These are phyloP conservation scores for Neofusicoccum laricinum DNA, from an alignment of 2,329 filamentous ascomycete species.

Conservation along the genomic window DNA sequence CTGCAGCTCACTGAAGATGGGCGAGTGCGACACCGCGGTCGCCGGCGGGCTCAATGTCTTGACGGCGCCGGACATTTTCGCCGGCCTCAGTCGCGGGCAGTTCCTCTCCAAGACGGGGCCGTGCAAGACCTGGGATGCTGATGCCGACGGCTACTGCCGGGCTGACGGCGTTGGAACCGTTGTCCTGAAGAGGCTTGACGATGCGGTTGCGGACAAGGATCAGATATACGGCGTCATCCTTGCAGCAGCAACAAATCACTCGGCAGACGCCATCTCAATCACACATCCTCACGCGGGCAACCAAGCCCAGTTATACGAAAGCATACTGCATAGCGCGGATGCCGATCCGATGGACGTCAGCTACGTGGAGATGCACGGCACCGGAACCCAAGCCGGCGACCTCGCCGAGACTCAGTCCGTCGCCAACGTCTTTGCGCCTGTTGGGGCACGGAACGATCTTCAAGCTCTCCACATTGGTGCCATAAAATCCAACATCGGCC, in stretches of 20 bases:
- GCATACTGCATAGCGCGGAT: conserved; percentile 28
- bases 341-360: conserved; percentile 31
- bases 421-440: conserved; percentile 22
- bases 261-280: conserved; percentile 76
- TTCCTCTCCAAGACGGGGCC: conserved; percentile 74
- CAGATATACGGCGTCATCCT: conserved; percentile 70
- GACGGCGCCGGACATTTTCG: conserved; percentile 78
- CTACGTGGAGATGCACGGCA: conserved; percentile 33
- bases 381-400: conserved; percentile 29
- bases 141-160: conserved; percentile 79
- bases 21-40: conserved; percentile 77
- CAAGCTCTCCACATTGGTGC: conserved; percentile 28
- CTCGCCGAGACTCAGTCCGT: conserved; percentile 23
- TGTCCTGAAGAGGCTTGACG: conserved; percentile 75
- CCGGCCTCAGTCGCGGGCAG: conserved; percentile 70
- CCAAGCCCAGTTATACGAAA: conserved; percentile 47
- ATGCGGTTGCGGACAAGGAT: conserved; percentile 74
- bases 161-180: conserved; percentile 73
- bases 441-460: conserved; percentile 16
- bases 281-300: conserved; percentile 78
- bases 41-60: conserved; percentile 76
- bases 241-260: conserved; percentile 76
- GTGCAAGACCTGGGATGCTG: conserved; percentile 79
- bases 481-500: conserved; percentile 36
- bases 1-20: conserved; percentile 70